These are phyloP conservation scores for Sporothrix brunneoviolacea DNA, from an alignment of 2,329 filamentous ascomycete genomes.

Conservation along the genomic window DNA sequence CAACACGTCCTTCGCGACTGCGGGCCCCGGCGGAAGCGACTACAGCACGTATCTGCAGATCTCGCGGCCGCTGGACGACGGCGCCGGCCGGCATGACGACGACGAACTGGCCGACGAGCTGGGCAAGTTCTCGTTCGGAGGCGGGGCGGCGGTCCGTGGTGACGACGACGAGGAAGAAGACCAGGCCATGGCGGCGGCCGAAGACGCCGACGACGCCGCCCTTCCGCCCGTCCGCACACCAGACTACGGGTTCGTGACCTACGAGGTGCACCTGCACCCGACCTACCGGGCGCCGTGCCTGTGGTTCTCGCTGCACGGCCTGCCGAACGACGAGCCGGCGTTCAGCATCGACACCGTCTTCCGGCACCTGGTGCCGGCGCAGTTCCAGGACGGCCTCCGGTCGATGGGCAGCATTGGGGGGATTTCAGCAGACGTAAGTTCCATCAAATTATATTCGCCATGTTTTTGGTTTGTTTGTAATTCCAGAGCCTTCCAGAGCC, in stretches of 20 bases:
- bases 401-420: slow-evolving; percentile 60
- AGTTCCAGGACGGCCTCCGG: slow-evolving; percentile 56
- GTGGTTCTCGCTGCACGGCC: slow-evolving; percentile 62
- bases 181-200: slow-evolving; percentile 1
- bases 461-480: slow-evolving; percentile 12
- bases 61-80: slow-evolving; percentile 43
- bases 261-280: slow-evolving; percentile 69
- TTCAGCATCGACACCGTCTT: slow-evolving; percentile 65
- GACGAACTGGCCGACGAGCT: slow-evolving; percentile 41
- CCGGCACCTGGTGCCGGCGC: slow-evolving; percentile 59
- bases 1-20: slow-evolving; percentile 35
- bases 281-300: slow-evolving; percentile 70
- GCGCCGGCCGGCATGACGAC: slow-evolving; percentile 26
- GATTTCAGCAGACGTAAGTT: slow-evolving; percentile 71
- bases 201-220: slow-evolving; percentile 31
- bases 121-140: slow-evolving; percentile 37
- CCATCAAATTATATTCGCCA: background rate
- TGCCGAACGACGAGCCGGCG: slow-evolving; percentile 48
- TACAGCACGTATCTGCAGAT: slow-evolving; percentile 51
- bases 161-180: slow-evolving; percentile 3
- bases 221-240: slow-evolving; percentile 25
- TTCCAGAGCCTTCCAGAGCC: background rate
- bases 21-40: slow-evolving; percentile 29
- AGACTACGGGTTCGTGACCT: slow-evolving; percentile 49
- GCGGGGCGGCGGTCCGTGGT: slow-evolving; percentile 17